Conservation (phyloP, 2,329 filamentous ascomycete species). For the Sporothrix mexicana region DNA sequence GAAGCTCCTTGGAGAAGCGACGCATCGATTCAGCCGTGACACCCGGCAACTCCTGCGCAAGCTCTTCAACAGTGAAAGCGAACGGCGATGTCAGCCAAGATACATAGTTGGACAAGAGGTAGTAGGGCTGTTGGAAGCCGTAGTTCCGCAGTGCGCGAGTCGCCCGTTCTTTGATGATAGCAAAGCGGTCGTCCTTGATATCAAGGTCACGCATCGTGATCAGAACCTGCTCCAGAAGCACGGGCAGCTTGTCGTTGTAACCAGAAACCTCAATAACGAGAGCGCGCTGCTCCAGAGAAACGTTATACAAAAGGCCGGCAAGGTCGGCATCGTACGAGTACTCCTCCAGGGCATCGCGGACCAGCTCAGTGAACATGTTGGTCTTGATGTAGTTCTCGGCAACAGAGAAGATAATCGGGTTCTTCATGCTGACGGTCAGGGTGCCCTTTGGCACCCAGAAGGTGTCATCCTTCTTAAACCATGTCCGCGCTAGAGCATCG, state of each 20-base stretch:
- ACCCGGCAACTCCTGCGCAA: conserved; percentile 74
- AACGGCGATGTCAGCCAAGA: conserved; percentile 79
- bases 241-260: conserved; percentile 95
- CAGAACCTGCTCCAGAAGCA: conserved; percentile 88
- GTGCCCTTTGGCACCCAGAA: conserved; percentile 98
- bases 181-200: conserved; percentile 84
- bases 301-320: conserved; percentile 82
- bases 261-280: conserved; percentile 80
- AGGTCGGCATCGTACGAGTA: conserved; percentile 97
- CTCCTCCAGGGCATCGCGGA: conserved; percentile 86
- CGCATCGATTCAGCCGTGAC: conserved; percentile 77
- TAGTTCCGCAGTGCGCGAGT: conserved; percentile 81
- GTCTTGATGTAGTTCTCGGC: conserved; percentile 80
- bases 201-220: conserved; percentile 82
- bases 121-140: conserved; percentile 86
- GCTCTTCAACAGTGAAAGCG: conserved; percentile 79
- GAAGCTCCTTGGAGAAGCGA: conserved; percentile 77
- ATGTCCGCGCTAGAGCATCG: conserved; percentile 78
- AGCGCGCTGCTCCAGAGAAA: conserved; percentile 74
- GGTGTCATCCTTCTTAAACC: conserved; percentile 98
- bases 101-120: conserved; percentile 83
- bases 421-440: conserved; percentile 79
- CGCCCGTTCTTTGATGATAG: conserved; percentile 86
- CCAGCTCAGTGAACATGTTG: conserved; percentile 80
- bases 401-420: conserved; percentile 77